Evolutionary conservation across 2,329 filamentous ascomycete species (phyloP), one percentile per base, ranked within the genome.

Genomic region (Trichoderma semiorbis): DNA sequence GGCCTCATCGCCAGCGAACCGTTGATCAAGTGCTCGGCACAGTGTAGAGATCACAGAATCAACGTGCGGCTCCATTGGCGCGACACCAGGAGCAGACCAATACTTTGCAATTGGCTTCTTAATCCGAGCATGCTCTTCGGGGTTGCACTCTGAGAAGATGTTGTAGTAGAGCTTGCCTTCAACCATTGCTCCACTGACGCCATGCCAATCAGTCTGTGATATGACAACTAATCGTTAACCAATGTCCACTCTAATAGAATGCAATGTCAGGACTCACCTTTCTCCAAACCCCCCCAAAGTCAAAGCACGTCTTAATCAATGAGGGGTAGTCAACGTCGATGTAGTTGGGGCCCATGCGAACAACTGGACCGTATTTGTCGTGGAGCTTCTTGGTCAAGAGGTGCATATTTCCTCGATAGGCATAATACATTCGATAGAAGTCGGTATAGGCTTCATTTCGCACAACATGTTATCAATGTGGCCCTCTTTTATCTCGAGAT

Each of bases 341-440:
- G 3, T 80, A 72, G 50, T 81, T 82, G 5, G 83, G 83, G 0
- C 78, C 81, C n/a, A 84, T 79, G 8, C 81, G 81, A 3, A 85
- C 81, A 11, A 83, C 78, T 0, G 82, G 81, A 0, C 83, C 83
- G 72, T 84, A 80, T 72, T 79, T 78, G 7, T 78, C 74, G 68
- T 84, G 83, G 0, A 84, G 75, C 18, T 78, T 75, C 11, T 81
- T 75, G 18, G 80, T 76, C 1, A 76, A 73, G 7, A 78, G 64
- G 14, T 80, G 78, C 34, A 62, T 62, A n/a, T 62, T 18, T 43
- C 60, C 60, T 62, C 34, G 60, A 62, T 62, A 62, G 60, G 60
- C 60, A 62, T 39, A 39, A 62, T 62, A 62, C 60, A 62, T 62
- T 39, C 60, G 60, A 10, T 62, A 62, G 60, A 62, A 24, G 24